Evolutionary conservation across 441 rosid species (phyloP).

Genomic region (Adansonia madagascariensis): DNA sequence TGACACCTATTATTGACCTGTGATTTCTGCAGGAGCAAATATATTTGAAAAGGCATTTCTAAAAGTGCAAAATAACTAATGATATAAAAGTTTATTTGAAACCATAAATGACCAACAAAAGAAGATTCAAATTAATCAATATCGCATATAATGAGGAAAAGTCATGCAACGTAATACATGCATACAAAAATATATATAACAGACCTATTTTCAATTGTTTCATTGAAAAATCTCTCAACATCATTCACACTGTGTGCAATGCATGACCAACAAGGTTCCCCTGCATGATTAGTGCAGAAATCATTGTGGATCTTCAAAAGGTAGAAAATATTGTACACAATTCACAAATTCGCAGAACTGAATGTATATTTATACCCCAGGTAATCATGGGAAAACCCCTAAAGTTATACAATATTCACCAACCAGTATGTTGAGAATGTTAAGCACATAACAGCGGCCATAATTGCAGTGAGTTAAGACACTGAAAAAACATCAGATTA

Average conservation of each 20-base stretch:
- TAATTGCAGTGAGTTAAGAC: slow-evolving; percentile 6
- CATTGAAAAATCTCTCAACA: slow-evolving; percentile 79
- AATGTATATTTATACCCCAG: not conserved
- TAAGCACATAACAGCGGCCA: not conserved
- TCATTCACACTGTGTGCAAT: slow-evolving; percentile 62
- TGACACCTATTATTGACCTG: not conserved
- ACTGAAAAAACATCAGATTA: slow-evolving; percentile 12
- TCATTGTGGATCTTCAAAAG: slow-evolving; percentile 8
- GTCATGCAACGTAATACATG: not conserved
- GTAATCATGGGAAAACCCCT: slow-evolving; percentile 1
- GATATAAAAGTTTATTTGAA: slow-evolving; percentile 11
- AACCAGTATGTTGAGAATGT: not conserved
- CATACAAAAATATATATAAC: not conserved
- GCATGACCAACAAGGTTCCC: slow-evolving; percentile 85
- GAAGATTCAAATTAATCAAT: slow-evolving; percentile 10
- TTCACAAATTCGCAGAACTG: not conserved
- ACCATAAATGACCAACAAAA: not conserved
- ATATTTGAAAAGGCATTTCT: not conserved
- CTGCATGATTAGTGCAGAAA: slow-evolving; percentile 44
- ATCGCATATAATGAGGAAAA: not conserved
- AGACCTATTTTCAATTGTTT: slow-evolving; percentile 88
- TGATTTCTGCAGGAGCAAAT: not conserved
- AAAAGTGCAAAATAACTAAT: not conserved
- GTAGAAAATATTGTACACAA: slow-evolving; percentile 17
- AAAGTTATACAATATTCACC: not conserved